Conservation (phyloP, 2,329 filamentous ascomycete genomes). For the Colletotrichum somersetense region DNA sequence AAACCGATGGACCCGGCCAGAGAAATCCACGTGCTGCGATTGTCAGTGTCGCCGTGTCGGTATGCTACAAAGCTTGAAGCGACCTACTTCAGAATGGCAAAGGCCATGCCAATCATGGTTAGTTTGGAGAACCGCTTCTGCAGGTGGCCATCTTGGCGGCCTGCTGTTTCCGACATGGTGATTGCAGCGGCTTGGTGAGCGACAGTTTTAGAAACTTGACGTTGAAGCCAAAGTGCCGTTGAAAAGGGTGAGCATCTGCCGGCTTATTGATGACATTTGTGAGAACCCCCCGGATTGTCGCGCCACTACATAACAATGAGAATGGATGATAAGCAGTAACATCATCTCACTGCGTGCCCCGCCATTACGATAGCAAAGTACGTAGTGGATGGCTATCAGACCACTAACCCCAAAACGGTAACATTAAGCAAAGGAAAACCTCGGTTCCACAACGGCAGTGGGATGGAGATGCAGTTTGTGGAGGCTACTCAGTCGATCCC, state of each 20-base stretch:
- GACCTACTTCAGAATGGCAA: constrained; percentile 58
- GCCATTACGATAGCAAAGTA: not conserved
- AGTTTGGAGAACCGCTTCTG: constrained; percentile 54
- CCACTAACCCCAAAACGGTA: constrained; percentile 24
- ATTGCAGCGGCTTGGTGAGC: not conserved
- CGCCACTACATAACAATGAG: not conserved
- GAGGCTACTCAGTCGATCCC: constrained; percentile 13
- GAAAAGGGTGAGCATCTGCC: not conserved
- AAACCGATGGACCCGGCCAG: constrained; percentile 58
- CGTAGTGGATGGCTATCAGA: not conserved
- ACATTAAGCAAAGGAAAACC: constrained; percentile 31
- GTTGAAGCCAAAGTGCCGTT: not conserved
- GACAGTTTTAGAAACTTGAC: not conserved
- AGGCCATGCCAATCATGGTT: constrained; percentile 59
- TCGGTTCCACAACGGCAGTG: constrained; percentile 2
- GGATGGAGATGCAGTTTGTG: constrained; percentile 7
- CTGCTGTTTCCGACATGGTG: constrained; percentile 1
- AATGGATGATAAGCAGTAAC: not conserved
- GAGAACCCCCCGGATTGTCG: not conserved
- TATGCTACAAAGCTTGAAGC: not conserved
- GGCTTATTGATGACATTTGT: constrained; percentile 14
- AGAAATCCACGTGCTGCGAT: constrained; percentile 53
- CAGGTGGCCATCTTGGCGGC: constrained; percentile 47
- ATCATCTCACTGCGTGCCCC: not conserved
- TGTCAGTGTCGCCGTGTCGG: not conserved